Evolutionary conservation across 345 rosid genomes (phyloP), one percentile per base, ranked within the genome.

Genomic region (Pistacia vera): DNA sequence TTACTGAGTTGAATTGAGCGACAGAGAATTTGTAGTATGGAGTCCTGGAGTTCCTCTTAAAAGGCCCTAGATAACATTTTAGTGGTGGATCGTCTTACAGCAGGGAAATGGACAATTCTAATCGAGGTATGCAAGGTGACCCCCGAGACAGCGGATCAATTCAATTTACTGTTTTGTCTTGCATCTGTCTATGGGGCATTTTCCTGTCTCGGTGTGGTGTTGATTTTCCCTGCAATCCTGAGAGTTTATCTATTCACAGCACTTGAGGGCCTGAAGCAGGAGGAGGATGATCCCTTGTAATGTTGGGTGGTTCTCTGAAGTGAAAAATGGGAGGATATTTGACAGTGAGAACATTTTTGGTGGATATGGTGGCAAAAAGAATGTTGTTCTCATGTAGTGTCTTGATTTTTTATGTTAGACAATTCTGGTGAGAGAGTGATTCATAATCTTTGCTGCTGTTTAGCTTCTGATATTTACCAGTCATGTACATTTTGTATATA

Each of bases 81-180:
- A 79, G 81, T 70, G 60, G 76, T 83, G 92, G 85, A 87, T 90
- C 88, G 72, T 88, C 86, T 84, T 85, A 82, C 75, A 81, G 88
- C 89, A 83, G 95, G 88, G 92, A 84, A 86, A 79, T 81, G 81
- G 78, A 73, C 79, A 76, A 79, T 88, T 60, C 82, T 84, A 78
- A 70, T 79, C 72, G 83, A 79, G 84, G 75, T 81, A 79, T 86
- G 81, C 82, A 77, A 83, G 88, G 87, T 78, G 81, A 67, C 85
- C 88, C 77, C 84, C 71, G 86, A 87, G 92, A 85, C 88, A 86
- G 92, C 66, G 70, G 83, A 83, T 83, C 80, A 80, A 83, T 84
- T 75, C 74, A 78, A 25, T 68, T 33, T 56, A 56, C 73, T 52
- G 38, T 71, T 66, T 76, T 41, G 55, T 63, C 62, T 73, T 68